Conservation (phyloP, 805 yeast genomes). For the Kodamaea sagamina region DNA sequence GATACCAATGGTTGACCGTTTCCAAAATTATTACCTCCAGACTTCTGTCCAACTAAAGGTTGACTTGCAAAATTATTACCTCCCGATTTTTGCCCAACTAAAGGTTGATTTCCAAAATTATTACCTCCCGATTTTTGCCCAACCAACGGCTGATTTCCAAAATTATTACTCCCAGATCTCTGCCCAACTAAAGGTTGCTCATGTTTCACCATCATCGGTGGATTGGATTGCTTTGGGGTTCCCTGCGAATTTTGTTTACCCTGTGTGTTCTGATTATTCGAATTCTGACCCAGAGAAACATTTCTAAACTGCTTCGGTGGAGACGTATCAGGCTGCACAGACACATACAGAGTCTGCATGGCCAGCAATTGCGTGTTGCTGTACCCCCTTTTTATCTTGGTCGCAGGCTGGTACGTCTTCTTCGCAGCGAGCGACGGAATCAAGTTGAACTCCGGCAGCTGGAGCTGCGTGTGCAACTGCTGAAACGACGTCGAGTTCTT, state of each 20-base stretch:
- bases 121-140: no score
- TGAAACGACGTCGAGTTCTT: conserved; percentile 41
- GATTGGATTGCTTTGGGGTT: not conserved
- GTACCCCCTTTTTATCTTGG: conserved; percentile 13
- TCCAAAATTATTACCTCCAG: not conserved
- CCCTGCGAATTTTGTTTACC: conserved; percentile 3
- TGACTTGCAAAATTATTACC: not conserved
- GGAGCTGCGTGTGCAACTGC: conserved; percentile 42
- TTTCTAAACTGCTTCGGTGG: not conserved
- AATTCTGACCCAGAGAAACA: no score
- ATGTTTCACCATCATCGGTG: no score
- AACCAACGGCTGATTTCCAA: no score
- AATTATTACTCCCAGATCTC: no score
- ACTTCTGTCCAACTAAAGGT: not conserved
- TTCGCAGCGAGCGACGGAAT: conserved; percentile 35
- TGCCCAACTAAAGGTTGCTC: no score
- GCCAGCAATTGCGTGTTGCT: conserved; percentile 6
- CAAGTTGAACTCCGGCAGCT: conserved; percentile 33
- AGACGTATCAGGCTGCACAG: not conserved
- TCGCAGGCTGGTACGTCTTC: conserved; percentile 26
- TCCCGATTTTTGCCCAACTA: no score
- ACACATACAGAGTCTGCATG: not conserved
- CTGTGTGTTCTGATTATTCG: not conserved
- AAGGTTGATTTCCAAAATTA: no score
- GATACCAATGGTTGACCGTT: not conserved